Percentiles rank a stretch among this genome's conserved stretches.
phyloP scores from a whole-genome alignment of 768 basidiomycete species.

The Pleurotus platypus region DNA sequence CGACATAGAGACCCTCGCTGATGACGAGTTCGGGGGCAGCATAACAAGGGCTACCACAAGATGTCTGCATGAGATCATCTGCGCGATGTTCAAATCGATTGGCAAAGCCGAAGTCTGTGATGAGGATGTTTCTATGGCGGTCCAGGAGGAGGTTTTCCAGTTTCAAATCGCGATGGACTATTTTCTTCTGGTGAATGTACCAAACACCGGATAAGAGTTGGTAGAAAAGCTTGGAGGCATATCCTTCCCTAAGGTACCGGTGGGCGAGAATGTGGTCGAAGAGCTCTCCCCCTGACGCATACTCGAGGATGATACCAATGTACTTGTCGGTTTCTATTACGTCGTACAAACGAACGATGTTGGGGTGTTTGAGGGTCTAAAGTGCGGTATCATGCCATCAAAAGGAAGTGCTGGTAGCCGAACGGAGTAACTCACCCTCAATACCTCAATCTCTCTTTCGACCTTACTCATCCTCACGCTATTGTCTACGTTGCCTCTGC shows the following conservation, averaged over 20 bases:
- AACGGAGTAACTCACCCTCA: conserved; percentile 61
- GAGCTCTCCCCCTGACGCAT: conserved; percentile 96
- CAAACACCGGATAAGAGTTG: conserved; percentile 98
- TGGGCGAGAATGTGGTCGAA: conserved; percentile 99
- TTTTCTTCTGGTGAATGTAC: conserved; percentile 99
- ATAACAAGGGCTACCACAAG: conserved; percentile 96
- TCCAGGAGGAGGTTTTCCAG: conserved; percentile 97
- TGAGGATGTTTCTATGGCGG: conserved; percentile 96
- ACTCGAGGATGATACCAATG: conserved; percentile 98
- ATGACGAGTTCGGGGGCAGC: conserved; percentile 98
- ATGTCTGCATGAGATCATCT: conserved; percentile 98
- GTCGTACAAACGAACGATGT: conserved; percentile 97
- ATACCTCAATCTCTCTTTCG: conserved; percentile 94
- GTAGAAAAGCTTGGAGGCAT: conserved; percentile 93
- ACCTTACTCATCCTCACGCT: conserved; percentile 89
- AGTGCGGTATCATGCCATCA: background rate
- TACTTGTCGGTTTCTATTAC: conserved; percentile 99
- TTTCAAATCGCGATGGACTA: conserved; percentile 98
- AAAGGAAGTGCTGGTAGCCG: conserved; percentile 14
- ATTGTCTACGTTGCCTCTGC: conserved; percentile 87
- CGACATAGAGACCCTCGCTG: conserved; percentile 94
- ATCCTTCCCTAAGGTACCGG: conserved; percentile 90
- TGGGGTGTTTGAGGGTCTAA: conserved; percentile 92
- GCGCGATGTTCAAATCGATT: conserved; percentile 92
- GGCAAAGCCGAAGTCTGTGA: conserved; percentile 99